Evolutionary conservation across 768 basidiomycete genomes (phyloP).

Genomic region (Hericium rajendrae): DNA sequence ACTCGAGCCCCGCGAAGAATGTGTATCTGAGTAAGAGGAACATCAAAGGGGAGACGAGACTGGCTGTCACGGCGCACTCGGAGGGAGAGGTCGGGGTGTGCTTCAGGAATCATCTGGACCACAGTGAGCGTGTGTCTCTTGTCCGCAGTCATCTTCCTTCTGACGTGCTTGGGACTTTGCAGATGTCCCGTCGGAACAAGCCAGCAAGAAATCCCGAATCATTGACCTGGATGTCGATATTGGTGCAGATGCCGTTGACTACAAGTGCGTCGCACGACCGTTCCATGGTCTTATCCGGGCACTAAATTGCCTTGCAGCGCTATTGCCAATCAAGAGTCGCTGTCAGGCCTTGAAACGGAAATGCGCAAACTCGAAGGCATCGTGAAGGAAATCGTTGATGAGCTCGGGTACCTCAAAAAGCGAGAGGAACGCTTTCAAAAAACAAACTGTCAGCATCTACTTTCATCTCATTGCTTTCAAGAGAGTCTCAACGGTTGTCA

Average conservation of each 20-base stretch:
- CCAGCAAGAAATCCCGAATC: constrained; percentile 46
- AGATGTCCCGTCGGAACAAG: constrained; percentile 28
- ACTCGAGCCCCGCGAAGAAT: constrained; percentile 77
- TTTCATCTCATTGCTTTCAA: neutral
- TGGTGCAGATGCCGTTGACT: constrained; percentile 96
- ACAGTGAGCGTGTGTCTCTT: constrained; percentile 40
- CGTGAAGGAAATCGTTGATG: constrained; percentile 90
- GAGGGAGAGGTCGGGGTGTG: constrained; percentile 96
- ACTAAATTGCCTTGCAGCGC: constrained; percentile 43
- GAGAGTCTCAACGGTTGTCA: neutral
- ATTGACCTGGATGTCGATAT: constrained; percentile 96
- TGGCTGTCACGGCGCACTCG: constrained; percentile 89
- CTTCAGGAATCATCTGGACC: constrained; percentile 72
- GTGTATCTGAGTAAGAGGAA: constrained; percentile 84
- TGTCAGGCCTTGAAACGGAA: constrained; percentile 92
- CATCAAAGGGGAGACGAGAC: constrained; percentile 83
- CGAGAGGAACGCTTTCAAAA: constrained; percentile 82
- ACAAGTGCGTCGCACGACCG: constrained; percentile 62
- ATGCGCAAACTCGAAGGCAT: constrained; percentile 97
- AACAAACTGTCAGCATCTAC: constrained; percentile 71
- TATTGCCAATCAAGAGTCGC: constrained; percentile 95
- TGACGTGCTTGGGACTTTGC: too few relatives aligned
- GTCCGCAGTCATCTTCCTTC: neutral
- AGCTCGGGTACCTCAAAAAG: constrained; percentile 82
- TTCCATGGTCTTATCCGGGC: neutral